Evolutionary conservation across 164 flowering plant species (phyloP), one percentile per base, ranked within the genome.

Genomic region (Cinnamomum chago): DNA sequence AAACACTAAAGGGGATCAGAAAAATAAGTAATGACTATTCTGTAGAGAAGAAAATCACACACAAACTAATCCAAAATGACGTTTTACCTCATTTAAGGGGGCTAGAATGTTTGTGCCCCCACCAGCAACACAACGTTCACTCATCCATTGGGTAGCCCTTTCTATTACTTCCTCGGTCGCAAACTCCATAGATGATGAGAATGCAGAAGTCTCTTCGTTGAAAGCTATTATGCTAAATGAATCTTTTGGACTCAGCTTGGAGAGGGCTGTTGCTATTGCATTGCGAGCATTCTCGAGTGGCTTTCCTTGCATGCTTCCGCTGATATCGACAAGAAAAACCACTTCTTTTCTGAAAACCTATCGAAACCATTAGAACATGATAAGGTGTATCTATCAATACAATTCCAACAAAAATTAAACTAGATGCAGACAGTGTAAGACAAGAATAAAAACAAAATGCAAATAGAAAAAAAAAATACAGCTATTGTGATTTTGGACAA

Each of bases 261-360:
- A 78, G 14, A 96, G 83, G 17, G 94, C 84, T 35, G 85, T 72
- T 70, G 80, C 78, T 50, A 96, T 67, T 33, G 90, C 90, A 79
- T 58, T 86, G 77, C 87, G 89, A 23, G 86, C 79, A 76, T 73
- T 86, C 77, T 92, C 97, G 65, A 94, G 85, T 13, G 88, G 90
- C 75, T 72, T 81, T 62, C 94, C 99, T 58, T 33, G 78, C 97
- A 96, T 96, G 85, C 99, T 96, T 83, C 84, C 88, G 83, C 99
- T 96, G 68, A 86, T 89, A 81, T 96, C 99, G 84, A 94, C 81
- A 70, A 89, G 78, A 81, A 90, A 94, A 60, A 92, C 82, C 66
- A 91, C 86, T 74, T 92, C 88, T 81, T 85, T 90, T 79, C 86
- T 86, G 86, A 92, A 88, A 74, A 86, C 89, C 99, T 95, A 75